Evolutionary conservation across 352 stramenopile genomes (phyloP), one percentile per base, ranked within the genome.

Genomic region (Globisporangium orthogonon): DNA sequence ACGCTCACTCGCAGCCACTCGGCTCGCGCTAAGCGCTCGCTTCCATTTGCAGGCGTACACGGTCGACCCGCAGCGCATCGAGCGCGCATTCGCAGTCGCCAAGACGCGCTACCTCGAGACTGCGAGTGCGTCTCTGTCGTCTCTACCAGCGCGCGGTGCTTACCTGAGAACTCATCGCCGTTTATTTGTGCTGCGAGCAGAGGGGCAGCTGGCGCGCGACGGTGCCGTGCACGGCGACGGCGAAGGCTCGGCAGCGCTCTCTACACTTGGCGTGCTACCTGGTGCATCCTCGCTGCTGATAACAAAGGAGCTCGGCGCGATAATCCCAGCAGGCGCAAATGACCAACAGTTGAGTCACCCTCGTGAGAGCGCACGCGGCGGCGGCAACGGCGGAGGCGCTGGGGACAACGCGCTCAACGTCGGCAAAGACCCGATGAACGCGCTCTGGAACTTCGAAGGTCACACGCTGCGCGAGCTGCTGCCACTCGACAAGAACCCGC

Each of bases 361-460:
- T 15, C 31, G 14, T 4, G 15, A 48, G 23, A 28, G 31, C 9
- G 47, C 40, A 17, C 13, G 14, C n/a, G 23, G 18, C 18, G 18
- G 7, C 53, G 10, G 52, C 65, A 6, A 46, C 41, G 6, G 23
- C 23, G 23, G 23, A 23, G 23, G 23, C 23, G 23, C 23, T 23
- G 23, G 23, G 23, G 60, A 69, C 9, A 50, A 64, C 4, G 23
- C 52, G 17, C n/a, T 65, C 23, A 62, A 57, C 29, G 61, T 54
- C 18, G 49, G 57, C 7, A 74, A 76, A 50, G 70, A 86, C 54
- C 67, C 64, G 44, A 83, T 83, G 69, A 84, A 85, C 4, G 79
- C 79, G 18, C 59, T 89, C 48, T 86, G 77, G 76, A 86, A 56
- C 13, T 89, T 89, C 47, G 67, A 75, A 48, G 79, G 79, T 2